Base-by-base conservation (phyloP, 2,329 filamentous ascomycete genomes). In the Talaromyces sp. region DNA sequence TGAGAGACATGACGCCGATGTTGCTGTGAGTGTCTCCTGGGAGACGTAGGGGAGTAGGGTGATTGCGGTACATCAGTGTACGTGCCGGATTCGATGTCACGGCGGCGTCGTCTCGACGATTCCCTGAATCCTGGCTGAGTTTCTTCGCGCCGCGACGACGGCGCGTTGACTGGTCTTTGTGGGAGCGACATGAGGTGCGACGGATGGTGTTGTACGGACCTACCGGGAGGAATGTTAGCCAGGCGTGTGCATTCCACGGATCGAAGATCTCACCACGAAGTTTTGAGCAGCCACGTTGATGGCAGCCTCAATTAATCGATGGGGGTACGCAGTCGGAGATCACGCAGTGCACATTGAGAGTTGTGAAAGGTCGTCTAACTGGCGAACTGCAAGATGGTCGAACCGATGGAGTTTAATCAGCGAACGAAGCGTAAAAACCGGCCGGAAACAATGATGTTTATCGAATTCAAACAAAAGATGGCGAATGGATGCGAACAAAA, bases 61-160 rank as follows among this genome's bases (percentile, higher is more conserved):
- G 70, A 73, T 10, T 64, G 60, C 1, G 73, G 69, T 40, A 66
- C 67, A 51, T 78, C 76, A 58, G 69, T 70, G 64, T 80, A 78
- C 18, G 74, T 73, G 60, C 85, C 87, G 42, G 87, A 80, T 73
- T 96, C 92, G 69, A 90, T 79, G 72, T 96, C 91, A 61, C 83
- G 83, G 55, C 86, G 85, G 62, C 89, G 87, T 69, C 89, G 86
- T 59, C 87, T 85, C 30, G 86, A 83, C 51, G 89, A 88, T 66
- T 87, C 86, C 68, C 88, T 84, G 75, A 90, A 91, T 62, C 85
- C 80, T 70, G 80, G 83, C 69, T 84, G 82, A 64, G 71, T 69
- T 61, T 86, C 83, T 67, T 89, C 85, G 69, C 83, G 84, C 60
- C 82, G 82, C 50, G 61, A 57, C 65, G 87, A 83, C 67, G 83